A percentile compares a stretch with the other conserved stretches of the same genome.
These are phyloP conservation scores for Pisolithus thermaeus DNA, from an alignment of 1,284 basidiomycete species.

Conservation along the genomic window DNA sequence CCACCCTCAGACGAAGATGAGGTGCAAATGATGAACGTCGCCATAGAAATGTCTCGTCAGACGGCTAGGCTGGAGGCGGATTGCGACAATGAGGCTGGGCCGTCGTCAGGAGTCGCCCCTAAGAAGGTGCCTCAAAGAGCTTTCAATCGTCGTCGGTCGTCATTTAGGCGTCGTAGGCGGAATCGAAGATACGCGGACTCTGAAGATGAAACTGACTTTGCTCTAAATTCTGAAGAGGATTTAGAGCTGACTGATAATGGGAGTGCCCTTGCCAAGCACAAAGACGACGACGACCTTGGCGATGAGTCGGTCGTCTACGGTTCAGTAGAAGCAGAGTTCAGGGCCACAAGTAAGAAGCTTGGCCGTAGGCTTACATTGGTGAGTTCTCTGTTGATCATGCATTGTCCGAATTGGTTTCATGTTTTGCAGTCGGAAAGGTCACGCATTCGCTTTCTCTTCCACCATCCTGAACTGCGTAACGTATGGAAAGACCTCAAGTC, in stretches of 20 bases:
- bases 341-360: slow-evolving; percentile 43
- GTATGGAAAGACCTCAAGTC: slow-evolving; percentile 87
- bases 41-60: slow-evolving; percentile 50
- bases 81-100: slow-evolving; percentile 36
- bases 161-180: slow-evolving; percentile 18
- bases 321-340: slow-evolving; percentile 41
- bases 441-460: slow-evolving; percentile 53
- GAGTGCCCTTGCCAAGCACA: slow-evolving; percentile 24
- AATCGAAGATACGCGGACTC: slow-evolving; percentile 12
- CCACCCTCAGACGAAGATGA: slow-evolving; percentile 37
- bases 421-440: slow-evolving; percentile 67
- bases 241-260: slow-evolving; percentile 31
- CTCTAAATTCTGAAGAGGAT: slow-evolving; percentile 20
- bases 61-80: slow-evolving; percentile 31
- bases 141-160: slow-evolving; percentile 47
- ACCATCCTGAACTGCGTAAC: slow-evolving; percentile 74
- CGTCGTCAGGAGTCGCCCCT: slow-evolving; percentile 32
- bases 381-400: slow-evolving; percentile 12
- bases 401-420: not conserved
- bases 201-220: slow-evolving; percentile 28
- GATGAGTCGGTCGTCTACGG: too few relatives aligned
- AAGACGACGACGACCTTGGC: slow-evolving; percentile 11
- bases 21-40: slow-evolving; percentile 49
- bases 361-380: slow-evolving; percentile 71
- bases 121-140: slow-evolving; percentile 30